Conservation (phyloP, 1,284 basidiomycete genomes). For the Malassezia obtusa region DNA sequence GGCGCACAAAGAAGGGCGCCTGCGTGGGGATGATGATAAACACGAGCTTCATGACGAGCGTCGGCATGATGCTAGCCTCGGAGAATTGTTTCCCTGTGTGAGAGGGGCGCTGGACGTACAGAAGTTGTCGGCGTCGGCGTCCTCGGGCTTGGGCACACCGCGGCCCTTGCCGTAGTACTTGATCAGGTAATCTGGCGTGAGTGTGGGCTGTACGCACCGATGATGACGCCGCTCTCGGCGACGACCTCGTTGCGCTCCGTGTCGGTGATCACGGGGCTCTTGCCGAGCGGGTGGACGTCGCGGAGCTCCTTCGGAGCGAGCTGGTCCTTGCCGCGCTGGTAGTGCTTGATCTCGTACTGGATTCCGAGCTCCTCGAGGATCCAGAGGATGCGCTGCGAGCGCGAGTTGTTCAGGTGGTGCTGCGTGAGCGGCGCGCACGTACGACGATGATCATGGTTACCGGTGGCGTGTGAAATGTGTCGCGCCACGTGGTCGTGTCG, state of each 20-base stretch:
- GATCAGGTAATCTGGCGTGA: conserved; percentile 35
- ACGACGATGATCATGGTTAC: conserved; percentile 33
- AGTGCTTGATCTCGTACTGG: conserved; percentile 40
- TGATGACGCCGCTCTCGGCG: conserved; percentile 43
- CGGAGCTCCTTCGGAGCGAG: conserved; percentile 33
- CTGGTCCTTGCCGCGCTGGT: conserved; percentile 28
- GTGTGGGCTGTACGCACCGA: conserved; percentile 15
- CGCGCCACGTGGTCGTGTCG: no score
- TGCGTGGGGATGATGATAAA: conserved; percentile 33
- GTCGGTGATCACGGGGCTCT: conserved; percentile 43
- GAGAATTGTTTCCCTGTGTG: conserved; percentile 43
- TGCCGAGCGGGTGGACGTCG: conserved; percentile 40
- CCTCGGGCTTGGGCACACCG: conserved; percentile 20
- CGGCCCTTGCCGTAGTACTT: conserved; percentile 37
- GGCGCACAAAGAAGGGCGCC: conserved; percentile 41
- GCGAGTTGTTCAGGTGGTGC: conserved; percentile 44
- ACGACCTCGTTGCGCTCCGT: conserved; percentile 29
- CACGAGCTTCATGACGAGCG: conserved; percentile 35
- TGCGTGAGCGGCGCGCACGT: conserved; percentile 2
- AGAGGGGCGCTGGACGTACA: no score
- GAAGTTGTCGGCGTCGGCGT: conserved; percentile 35
- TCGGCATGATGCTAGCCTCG: conserved; percentile 41
- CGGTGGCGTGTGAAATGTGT: background rate
- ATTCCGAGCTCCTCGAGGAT: conserved; percentile 44
- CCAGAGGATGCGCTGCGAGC: conserved; percentile 46